Evolutionary conservation across 108 stramenopile species (phyloP), one percentile per base, ranked within the genome.

Genomic region (Mediolabrus comicus): DNA sequence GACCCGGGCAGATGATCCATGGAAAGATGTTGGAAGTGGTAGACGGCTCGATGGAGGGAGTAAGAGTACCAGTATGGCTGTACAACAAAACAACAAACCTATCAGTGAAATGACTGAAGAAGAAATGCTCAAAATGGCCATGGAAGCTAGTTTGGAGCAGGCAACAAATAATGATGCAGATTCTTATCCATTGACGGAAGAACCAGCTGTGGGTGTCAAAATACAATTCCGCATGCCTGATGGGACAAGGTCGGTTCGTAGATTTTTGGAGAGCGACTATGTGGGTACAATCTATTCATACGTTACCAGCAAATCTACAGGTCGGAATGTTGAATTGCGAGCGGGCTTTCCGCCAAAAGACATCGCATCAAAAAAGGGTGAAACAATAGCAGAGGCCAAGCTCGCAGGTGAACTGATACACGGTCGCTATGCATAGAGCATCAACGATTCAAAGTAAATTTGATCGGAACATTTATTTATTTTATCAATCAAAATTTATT

Each of bases 101-200:
- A 51, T 87, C 10, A 65, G 75, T 29, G 82, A 69, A 25, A 65
- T 94, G 79, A 81, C 84, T 3, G 94, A 95, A 63, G 91, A 95
- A 14, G 89, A 95, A 82, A 76, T 84, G 79, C 30, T 95, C 32
- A 81, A 91, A 77, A 75, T 89, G 65, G 94, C 94, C 4, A 71
- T 95, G 72, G 58, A 70, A 13, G 86, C 83, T 0, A 89, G 88
- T 69, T 58, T 92, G 65, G 72, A 82, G 61, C 66, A 75, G 32
- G 12, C 52, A 33, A 1, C 64, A 63, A 52, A 54, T 3, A 56
- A n/a, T 17, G 31, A 49, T 5, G 19, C 25, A 31, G 34, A 16
- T 43, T 55, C 29, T 5, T 58, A 29, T 36, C 30, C 34, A 32
- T 24, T 79, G 33, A 61, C 86, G 3, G 59, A 75, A 12, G 88